Conservation (phyloP, 495 filamentous ascomycete species). For the Coniosporium apollinis region DNA sequence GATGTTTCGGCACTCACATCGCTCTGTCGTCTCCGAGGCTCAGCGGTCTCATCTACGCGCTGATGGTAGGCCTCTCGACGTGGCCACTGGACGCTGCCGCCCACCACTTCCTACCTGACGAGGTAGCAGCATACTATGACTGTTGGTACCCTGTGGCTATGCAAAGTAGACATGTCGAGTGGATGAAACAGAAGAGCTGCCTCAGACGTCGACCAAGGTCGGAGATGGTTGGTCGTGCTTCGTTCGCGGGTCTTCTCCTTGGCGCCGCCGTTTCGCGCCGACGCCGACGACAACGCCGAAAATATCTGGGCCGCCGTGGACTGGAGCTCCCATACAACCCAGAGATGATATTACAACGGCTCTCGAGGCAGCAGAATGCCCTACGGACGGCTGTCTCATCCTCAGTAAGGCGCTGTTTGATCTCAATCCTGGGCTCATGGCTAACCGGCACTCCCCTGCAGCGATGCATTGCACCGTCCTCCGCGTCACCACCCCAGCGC, state of each 20-base stretch:
- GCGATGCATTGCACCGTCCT: not conserved
- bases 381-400: conserved; percentile 26
- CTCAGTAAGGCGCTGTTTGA: conserved; percentile 6
- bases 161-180: not conserved
- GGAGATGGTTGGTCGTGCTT: not conserved
- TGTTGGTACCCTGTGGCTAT: conserved; percentile 11
- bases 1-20: too few species aligned
- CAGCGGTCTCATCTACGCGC: not conserved
- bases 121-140: conserved; percentile 10
- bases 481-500: not conserved
- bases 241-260: not conserved
- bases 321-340: not conserved
- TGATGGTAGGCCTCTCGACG: not conserved
- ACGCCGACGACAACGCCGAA: not conserved
- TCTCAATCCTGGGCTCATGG: conserved; percentile 2
- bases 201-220: not conserved
- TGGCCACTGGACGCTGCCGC: not conserved
- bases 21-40: not conserved
- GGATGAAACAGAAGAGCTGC: conserved; percentile 7
- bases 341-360: conserved; percentile 33
- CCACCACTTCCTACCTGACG: not conserved
- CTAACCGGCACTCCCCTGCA: not conserved
- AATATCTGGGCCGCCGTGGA: conserved; percentile 1
- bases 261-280: not conserved
- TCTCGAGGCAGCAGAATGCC: conserved; percentile 33